phyloP scores from a whole-genome alignment of 805 yeast species.

The Kodamaea kakaduensis region DNA sequence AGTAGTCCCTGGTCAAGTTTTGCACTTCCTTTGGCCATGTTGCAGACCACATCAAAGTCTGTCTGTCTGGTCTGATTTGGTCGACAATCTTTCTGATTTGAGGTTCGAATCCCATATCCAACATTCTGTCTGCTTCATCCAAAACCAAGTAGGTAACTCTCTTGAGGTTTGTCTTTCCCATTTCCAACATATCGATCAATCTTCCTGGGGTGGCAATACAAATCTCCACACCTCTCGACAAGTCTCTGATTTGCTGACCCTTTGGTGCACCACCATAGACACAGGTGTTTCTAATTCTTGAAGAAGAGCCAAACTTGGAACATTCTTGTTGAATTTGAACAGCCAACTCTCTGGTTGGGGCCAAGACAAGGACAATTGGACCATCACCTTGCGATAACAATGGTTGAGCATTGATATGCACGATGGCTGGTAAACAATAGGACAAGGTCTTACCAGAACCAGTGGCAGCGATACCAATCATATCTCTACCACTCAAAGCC shows the following conservation, averaged over 20 bases:
- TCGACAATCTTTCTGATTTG: slow-evolving; percentile 97
- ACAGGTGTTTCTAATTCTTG: slow-evolving; percentile 94
- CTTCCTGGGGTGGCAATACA: slow-evolving; percentile 99
- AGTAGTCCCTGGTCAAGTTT: slow-evolving; percentile 85
- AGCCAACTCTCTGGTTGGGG: slow-evolving; percentile 98
- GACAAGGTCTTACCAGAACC: slow-evolving; percentile 99
- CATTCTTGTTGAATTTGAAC: slow-evolving; percentile 97
- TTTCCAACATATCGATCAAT: slow-evolving; percentile 94
- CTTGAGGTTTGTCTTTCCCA: slow-evolving; percentile 88
- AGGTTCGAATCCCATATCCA: slow-evolving; percentile 99
- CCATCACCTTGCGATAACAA: slow-evolving; percentile 92
- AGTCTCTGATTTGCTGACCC: slow-evolving; percentile 96
- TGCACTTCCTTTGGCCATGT: slow-evolving; percentile 99
- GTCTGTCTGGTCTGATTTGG: slow-evolving; percentile 99
- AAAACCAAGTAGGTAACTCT: slow-evolving; percentile 96
- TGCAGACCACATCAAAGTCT: slow-evolving; percentile 99
- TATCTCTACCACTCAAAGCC: slow-evolving; percentile 98
- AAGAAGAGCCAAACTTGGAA: slow-evolving; percentile 85
- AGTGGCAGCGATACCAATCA: slow-evolving; percentile 98
- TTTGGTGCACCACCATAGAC: slow-evolving; percentile 99
- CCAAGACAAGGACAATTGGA: slow-evolving; percentile 90
- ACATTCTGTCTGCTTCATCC: slow-evolving; percentile 99
- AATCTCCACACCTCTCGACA: slow-evolving; percentile 93
- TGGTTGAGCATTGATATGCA: slow-evolving; percentile 98
- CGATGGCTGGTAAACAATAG: slow-evolving; percentile 94